phyloP scores from a whole-genome alignment of 805 yeast genomes.

The Kuraishia molischiana region DNA sequence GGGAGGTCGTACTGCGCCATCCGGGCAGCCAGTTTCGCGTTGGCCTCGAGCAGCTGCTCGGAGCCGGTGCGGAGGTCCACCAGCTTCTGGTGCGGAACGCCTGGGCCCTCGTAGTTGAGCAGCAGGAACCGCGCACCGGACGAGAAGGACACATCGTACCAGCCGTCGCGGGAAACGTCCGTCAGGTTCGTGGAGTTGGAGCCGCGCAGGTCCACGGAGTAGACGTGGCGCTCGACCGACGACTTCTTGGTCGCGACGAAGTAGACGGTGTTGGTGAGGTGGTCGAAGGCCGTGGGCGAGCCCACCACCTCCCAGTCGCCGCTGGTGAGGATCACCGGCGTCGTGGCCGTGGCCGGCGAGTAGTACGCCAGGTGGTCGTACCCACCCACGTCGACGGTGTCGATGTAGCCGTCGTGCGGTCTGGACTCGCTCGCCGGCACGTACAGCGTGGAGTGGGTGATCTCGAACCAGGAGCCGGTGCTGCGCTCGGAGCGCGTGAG shows the following conservation, averaged over 20 bases:
- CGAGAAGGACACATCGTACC: slow-evolving; percentile 67
- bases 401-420: slow-evolving; percentile 65
- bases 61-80: slow-evolving; percentile 37
- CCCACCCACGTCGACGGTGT: slow-evolving; percentile 54
- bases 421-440: slow-evolving; percentile 43
- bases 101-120: slow-evolving; percentile 70
- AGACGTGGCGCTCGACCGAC: slow-evolving; percentile 77
- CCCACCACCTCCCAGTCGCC: slow-evolving; percentile 91
- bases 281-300: slow-evolving; percentile 58
- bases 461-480: slow-evolving; percentile 70
- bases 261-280: slow-evolving; percentile 39
- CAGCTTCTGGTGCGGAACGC: slow-evolving; percentile 69
- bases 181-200: slow-evolving; percentile 33
- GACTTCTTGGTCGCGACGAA: slow-evolving; percentile 70
- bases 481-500: slow-evolving; percentile 37
- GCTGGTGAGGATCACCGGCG: slow-evolving; percentile 49
- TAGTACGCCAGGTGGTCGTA: slow-evolving; percentile 78
- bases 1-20: slow-evolving; percentile 49
- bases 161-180: slow-evolving; percentile 46
- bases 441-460: slow-evolving; percentile 50
- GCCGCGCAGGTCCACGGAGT: slow-evolving; percentile 50
- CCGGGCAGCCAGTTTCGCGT: slow-evolving; percentile 28
- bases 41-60: slow-evolving; percentile 27
- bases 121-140: slow-evolving; percentile 67
- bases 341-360: slow-evolving; percentile 51